These are phyloP conservation scores for Auricularia heimuer DNA, from an alignment of 768 basidiomycete species.

Conservation along the genomic window DNA sequence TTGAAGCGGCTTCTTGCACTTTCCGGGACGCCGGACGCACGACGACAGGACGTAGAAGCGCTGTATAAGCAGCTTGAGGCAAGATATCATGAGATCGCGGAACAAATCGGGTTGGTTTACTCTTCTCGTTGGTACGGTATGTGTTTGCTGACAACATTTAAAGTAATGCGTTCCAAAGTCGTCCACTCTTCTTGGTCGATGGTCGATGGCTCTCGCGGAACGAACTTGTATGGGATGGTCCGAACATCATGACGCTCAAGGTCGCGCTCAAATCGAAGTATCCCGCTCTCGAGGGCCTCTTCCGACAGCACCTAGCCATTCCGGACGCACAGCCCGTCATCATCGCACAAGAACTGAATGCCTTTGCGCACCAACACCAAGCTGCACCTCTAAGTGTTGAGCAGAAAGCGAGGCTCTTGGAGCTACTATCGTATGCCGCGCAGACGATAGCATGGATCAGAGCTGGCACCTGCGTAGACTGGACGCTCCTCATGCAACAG, in stretches of 20 bases:
- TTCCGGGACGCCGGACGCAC: neutral
- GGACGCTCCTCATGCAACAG: neutral
- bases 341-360: constrained; percentile 12
- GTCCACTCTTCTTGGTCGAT: neutral
- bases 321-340: constrained; percentile 8
- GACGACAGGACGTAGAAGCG: constrained; percentile 3
- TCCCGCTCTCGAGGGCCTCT: constrained; percentile 10
- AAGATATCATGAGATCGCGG: constrained; percentile 14
- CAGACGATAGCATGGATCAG: neutral
- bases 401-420: neutral
- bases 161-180: constrained; percentile 1
- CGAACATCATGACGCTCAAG: constrained; percentile 11
- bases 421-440: neutral
- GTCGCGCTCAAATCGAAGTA: constrained; percentile 9
- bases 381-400: neutral
- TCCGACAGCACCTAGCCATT: constrained; percentile 11
- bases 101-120: constrained; percentile 12
- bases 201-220: neutral
- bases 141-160: constrained; percentile 6
- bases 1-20: constrained; percentile 13
- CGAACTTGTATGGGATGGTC: constrained; percentile 12
- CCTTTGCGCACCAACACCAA: neutral
- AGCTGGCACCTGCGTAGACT: neutral
- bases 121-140: constrained; percentile 2
- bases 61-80: constrained; percentile 15